A percentile compares a stretch with the other conserved stretches of the same genome.
Conservation (phyloP, 1,284 basidiomycete genomes). For the Leccinum laetum region DNA sequence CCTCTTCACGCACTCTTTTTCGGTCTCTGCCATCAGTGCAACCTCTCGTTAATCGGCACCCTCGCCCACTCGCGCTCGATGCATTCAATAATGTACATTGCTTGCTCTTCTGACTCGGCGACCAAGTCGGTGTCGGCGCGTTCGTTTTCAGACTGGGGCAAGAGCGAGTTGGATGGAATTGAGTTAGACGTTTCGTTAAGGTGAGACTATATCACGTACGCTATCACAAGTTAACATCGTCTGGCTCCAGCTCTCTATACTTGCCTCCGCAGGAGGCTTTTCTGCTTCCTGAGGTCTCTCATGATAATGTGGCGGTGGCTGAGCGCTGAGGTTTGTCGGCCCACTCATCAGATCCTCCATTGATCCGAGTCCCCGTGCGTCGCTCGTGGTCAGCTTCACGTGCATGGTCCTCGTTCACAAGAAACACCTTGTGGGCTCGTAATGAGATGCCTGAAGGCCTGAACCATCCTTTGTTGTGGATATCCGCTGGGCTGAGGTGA, state of each 20-base stretch:
- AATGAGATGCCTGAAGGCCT: too few relatives aligned
- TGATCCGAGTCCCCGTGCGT: too few relatives aligned
- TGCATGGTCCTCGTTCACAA: too few relatives aligned
- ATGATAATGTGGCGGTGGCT: too few relatives aligned
- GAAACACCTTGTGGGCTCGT: too few relatives aligned
- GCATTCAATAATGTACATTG: constrained; percentile 72
- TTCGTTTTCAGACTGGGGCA: constrained; percentile 65
- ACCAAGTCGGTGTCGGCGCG: constrained; percentile 61
- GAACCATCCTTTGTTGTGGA: too few relatives aligned
- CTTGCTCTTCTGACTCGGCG: constrained; percentile 55
- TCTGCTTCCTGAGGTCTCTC: neutral
- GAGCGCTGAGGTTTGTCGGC: too few relatives aligned
- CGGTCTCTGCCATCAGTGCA: constrained; percentile 64
- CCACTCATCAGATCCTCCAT: neutral
- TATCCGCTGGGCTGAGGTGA: too few relatives aligned
- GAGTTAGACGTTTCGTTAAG: neutral
- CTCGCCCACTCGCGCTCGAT: constrained; percentile 82
- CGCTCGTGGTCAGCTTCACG: too few relatives aligned
- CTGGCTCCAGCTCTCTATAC: neutral
- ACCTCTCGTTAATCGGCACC: constrained; percentile 69
- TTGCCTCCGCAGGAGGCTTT: neutral
- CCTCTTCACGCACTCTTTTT: constrained; percentile 65
- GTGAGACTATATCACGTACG: neutral
- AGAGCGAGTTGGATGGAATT: constrained; percentile 57
- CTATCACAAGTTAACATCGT: neutral